Base-by-base conservation (phyloP, 2,329 filamentous ascomycete species). In the Furcasterigmium sp. region DNA sequence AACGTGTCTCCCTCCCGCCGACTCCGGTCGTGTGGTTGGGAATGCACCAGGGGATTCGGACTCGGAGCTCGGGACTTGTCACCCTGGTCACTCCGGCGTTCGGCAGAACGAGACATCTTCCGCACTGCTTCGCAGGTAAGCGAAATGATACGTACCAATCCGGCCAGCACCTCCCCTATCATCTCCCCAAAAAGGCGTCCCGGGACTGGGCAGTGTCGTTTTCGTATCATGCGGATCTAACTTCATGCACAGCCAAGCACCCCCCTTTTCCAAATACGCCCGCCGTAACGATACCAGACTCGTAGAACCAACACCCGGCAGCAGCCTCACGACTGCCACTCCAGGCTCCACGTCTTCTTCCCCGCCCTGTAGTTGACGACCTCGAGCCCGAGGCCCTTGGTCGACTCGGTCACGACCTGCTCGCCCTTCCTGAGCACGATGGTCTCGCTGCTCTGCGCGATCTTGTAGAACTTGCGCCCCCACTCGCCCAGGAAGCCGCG, bases 341-440 rank as follows among this genome's bases (percentile, higher is more conserved):
- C 57, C 11, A 77, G 67, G 42, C 65, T 67, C 78, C 78, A 82
- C 2, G 73, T 82, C 55, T 70, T 62, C 66, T 84, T 74, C 3
- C 80, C 80, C 51, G 75, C 72, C 44, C 80, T 67, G 58, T 84
- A 87, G 9, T 81, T 80, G 49, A 86, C 79, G 34, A 87, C 76
- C 56, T 83, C 76, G 11, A 81, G 65, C 29, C 73, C 74, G 11
- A 73, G 67, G 20, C 70, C 77, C 55, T 64, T 70, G 43, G 86
- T 56, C 30, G 75, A 67, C 45, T 77, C 69, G 21, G 67, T 62
- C 29, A 86, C 74, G 47, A 65, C 72, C 53, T 73, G 74, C n/a
- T 67, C 69, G 38, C 70, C 70, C 60, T 70, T 78, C 53, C 67
- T 75, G 48, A 86, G 58, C 42, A 77, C 65, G 53, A 87, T 78